Base-by-base conservation (phyloP, 495 filamentous ascomycete species). In the Hypomontagnella submonticulosa region DNA sequence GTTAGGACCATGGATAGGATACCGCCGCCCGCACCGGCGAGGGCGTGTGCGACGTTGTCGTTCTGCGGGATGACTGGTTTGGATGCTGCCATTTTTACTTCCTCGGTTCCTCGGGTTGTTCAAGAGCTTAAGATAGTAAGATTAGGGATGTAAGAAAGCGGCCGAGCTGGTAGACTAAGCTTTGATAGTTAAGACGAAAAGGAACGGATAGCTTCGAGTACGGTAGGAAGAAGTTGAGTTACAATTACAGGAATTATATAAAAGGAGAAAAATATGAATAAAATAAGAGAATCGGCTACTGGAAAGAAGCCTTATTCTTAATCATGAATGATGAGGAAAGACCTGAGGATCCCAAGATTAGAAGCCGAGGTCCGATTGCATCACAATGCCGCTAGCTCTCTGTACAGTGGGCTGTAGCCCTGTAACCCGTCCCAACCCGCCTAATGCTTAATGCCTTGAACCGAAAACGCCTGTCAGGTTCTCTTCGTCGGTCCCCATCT, bases 1-100 rank as follows among this genome's bases (percentile, higher is more conserved):
- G 95, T 98, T 74, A 99, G 76, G 61, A 92, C 85, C 94, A 97
- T 98, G 36, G 95, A 97, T 15, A 98, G 82, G 27, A 98, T 87
- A 32, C 95, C 95, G 62, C 95, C 95, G 58, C 95, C 92, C 37
- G 92, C 91, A 51, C 93, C 93, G 41, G 91, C 89, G 58, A 96
- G 81, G 52, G 92, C 90, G 77, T 97, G 92, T 50, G 93, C 90
- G 72, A 96, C 89, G 76, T 97, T 95, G 79, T 96, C 92, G 70
- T 90, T 92, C 72, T 93, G 90, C 58, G 91, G 81, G 37, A 80
- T 57, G 61, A 76, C 75, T 57, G 81, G 77, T 61, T 81, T 82
- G 37, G 79, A 73, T 23, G 76, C 69, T 75, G 80, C 78, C 60
- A 59, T 66, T 3, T 49, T 23, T 58, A 40, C 13, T 19, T 42